Conservation (phyloP, 1,284 basidiomycete species). For the Nidula niveotomentosa region DNA sequence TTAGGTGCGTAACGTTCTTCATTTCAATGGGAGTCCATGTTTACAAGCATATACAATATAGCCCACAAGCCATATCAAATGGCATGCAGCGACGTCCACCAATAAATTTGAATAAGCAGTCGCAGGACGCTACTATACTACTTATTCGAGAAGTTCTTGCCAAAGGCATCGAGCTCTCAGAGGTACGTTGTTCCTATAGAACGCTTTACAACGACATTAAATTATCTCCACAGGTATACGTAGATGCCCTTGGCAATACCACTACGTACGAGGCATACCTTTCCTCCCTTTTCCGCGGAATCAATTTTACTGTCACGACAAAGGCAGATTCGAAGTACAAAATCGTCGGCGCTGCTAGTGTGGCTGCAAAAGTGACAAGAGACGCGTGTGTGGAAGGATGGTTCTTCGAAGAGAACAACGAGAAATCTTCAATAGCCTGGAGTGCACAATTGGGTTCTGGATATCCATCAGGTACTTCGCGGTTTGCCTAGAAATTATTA, state of each 20-base stretch:
- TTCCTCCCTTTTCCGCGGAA: constrained; percentile 76
- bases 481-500: no score
- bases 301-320: constrained; percentile 85
- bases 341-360: constrained; percentile 95
- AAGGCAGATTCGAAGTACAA: constrained; percentile 97
- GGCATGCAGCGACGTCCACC: constrained; percentile 89
- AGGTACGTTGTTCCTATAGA: constrained; percentile 42
- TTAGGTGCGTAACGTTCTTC: constrained; percentile 46
- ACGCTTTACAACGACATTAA: background rate
- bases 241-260: constrained; percentile 93
- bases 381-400: constrained; percentile 90
- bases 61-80: constrained; percentile 89
- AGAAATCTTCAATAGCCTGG: constrained; percentile 28
- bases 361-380: constrained; percentile 95
- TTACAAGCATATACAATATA: constrained; percentile 20
- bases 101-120: constrained; percentile 90
- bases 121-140: constrained; percentile 87
- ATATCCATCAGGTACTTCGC: constrained; percentile 78
- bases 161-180: constrained; percentile 81
- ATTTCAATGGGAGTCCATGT: background rate
- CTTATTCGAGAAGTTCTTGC: constrained; percentile 85
- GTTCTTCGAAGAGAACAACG: constrained; percentile 65
- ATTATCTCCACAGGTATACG: constrained; percentile 69
- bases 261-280: constrained; percentile 84
- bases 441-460: constrained; percentile 67